A percentile compares a stretch with the other conserved stretches of the same genome.
phyloP scores from a whole-genome alignment of 2,329 filamentous ascomycete species.

The Talaromyces sp. region DNA sequence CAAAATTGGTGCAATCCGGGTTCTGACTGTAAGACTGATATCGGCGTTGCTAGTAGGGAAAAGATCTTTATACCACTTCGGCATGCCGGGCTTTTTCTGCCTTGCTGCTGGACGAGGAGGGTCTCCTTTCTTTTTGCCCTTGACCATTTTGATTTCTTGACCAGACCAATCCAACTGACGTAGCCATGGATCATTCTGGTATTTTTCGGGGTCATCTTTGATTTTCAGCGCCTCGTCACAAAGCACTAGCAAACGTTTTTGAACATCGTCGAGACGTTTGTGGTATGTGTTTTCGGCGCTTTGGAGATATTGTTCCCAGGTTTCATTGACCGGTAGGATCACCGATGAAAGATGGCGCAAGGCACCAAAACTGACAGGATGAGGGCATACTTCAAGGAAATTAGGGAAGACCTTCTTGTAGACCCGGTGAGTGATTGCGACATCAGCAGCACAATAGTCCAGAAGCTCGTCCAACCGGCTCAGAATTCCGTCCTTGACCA shows the following conservation, averaged over 20 bases:
- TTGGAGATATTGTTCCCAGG: constrained; percentile 80
- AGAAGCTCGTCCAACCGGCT: constrained; percentile 75
- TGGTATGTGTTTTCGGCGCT: constrained; percentile 85
- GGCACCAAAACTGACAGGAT: constrained; percentile 95
- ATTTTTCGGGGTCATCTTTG: constrained; percentile 66
- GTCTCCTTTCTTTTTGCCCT: constrained; percentile 83
- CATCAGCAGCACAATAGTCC: constrained; percentile 93
- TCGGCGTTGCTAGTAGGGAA: constrained; percentile 63
- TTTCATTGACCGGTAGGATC: constrained; percentile 82
- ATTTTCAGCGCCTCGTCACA: constrained; percentile 73
- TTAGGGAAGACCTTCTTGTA: constrained; percentile 89
- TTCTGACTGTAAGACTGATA: constrained; percentile 79
- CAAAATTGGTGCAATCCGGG: constrained; percentile 79
- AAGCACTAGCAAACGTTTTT: constrained; percentile 68
- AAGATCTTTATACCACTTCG: constrained; percentile 92
- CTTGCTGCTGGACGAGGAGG: constrained; percentile 71
- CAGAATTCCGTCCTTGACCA: constrained; percentile 68
- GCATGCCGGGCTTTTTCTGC: constrained; percentile 94
- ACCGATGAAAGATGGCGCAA: constrained; percentile 89
- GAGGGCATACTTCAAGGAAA: constrained; percentile 85
- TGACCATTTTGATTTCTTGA: constrained; percentile 86
- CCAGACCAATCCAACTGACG: constrained; percentile 92
- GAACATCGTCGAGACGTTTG: constrained; percentile 70
- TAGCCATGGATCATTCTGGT: constrained; percentile 82
- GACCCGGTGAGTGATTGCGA: constrained; percentile 87